Percentiles rank a stretch among this genome's conserved stretches.
phyloP scores from a whole-genome alignment of 106 monocot genomes.

The Phalaenopsis equestris region DNA sequence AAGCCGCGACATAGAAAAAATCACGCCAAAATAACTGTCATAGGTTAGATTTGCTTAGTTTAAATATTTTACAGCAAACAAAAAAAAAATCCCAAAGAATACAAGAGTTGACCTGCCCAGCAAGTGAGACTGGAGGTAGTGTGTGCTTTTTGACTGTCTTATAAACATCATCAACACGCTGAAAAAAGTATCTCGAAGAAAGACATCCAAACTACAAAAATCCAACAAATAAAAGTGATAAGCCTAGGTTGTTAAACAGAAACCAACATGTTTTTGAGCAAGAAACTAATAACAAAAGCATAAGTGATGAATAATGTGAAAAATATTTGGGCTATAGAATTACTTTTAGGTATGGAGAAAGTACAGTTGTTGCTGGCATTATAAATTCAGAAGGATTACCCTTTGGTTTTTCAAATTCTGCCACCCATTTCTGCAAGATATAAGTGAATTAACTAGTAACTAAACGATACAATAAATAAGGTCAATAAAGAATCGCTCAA shows the following conservation, averaged over 20 bases:
- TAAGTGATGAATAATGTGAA: background rate
- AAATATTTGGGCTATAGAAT: slow-evolving; percentile 9
- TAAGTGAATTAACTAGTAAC: background rate
- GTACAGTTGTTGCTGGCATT: slow-evolving; percentile 78
- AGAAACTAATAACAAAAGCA: background rate
- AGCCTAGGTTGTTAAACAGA: background rate
- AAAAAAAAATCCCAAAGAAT: background rate
- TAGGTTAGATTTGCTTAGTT: background rate
- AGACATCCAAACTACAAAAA: slow-evolving; percentile 85
- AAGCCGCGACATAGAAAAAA: slow-evolving; percentile 82
- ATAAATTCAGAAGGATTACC: slow-evolving; percentile 86
- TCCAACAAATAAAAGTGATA: background rate
- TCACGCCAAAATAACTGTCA: slow-evolving; percentile 84
- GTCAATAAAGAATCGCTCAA: background rate
- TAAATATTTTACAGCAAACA: background rate
- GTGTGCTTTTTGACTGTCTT: slow-evolving; percentile 48
- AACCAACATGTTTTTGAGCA: background rate
- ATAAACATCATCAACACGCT: slow-evolving; percentile 57
- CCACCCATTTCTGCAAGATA: slow-evolving; percentile 57
- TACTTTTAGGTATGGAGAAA: slow-evolving; percentile 93
- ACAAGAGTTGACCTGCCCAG: slow-evolving; percentile 55
- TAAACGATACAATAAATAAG: background rate
- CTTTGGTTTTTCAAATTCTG: slow-evolving; percentile 93
- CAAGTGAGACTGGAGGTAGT: slow-evolving; percentile 74
- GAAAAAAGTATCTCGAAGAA: slow-evolving; percentile 81